Evolutionary conservation across 495 filamentous ascomycete species (phyloP), one percentile per base, ranked within the genome.

Genomic region (Aspergillus incahuasiensis): DNA sequence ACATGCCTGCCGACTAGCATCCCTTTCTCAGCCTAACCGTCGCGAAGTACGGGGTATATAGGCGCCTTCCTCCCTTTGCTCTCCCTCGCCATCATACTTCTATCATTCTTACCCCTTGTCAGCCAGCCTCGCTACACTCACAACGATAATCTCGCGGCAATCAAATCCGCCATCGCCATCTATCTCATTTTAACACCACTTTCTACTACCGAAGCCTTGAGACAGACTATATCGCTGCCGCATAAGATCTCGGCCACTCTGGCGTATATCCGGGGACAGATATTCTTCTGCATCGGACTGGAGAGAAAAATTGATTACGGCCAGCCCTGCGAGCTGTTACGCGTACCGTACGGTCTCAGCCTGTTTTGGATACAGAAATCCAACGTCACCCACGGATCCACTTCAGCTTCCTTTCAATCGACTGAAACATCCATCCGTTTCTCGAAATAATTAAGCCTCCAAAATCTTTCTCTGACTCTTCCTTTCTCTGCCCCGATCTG

Each of bases 391-490:
- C 49, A 46, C 38, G 58, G 54, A 49, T 51, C 63, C 63, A 66
- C 63, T 52, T 38, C 60, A 63, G 58, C 64, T 63, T 54, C 61
- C 54, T 57, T 61, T 66, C 58, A 59, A 58, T 62, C 58, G 57
- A 65, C 62, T 60, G 63, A 66, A 66, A 66, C 60, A 66, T 66
- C 63, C 59, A 65, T 54, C 57, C 34, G 54, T 52, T 65, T 66
- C 60, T 66, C 58, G 55, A 52, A 65, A 61, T 52, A 50, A 55
- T 62, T 57, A 60, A 60, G 56, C 63, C 56, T 62, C 60, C 57
- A 65, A 58, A 62, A 63, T 62, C 58, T 57, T 68, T 64, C 61
- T 57, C 41, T 61, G 58, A 63, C 65, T 42, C 64, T 66, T 67
- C 59, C 63, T 50, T 48, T 34, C 13, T 21, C 34, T 11, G 9